Evolutionary conservation across 345 rosid species (phyloP).

Genomic region (Clarkia xantiana): DNA sequence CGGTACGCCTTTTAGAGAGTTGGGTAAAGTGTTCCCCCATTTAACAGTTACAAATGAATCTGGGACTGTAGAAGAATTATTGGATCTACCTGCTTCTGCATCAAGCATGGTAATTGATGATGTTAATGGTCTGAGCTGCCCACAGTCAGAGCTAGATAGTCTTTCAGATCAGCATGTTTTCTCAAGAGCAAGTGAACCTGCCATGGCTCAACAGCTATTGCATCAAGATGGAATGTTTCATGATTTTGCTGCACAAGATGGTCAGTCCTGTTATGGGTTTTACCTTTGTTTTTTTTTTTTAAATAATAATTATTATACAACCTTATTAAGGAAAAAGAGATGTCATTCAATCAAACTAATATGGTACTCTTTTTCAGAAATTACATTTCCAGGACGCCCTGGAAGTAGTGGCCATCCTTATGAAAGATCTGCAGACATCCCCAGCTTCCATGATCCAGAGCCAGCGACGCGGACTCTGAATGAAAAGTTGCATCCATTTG

Average conservation of each 20-base stretch:
- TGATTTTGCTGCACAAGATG: slow-evolving; percentile 37
- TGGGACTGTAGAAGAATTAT: slow-evolving; percentile 20
- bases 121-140: slow-evolving; percentile 11
- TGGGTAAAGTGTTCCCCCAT: slow-evolving; percentile 57
- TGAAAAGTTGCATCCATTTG: slow-evolving; percentile 46
- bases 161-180: slow-evolving; percentile 23
- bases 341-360: not conserved
- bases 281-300: not conserved
- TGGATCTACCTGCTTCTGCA: slow-evolving; percentile 24
- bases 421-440: slow-evolving; percentile 7
- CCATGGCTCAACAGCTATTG: slow-evolving; percentile 20
- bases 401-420: too few relatives aligned
- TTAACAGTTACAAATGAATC: slow-evolving; percentile 23
- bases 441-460: slow-evolving; percentile 3
- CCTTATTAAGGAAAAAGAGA: not conserved
- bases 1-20: slow-evolving; percentile 52
- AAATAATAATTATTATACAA: not conserved
- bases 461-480: slow-evolving; percentile 16
- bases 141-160: slow-evolving; percentile 15
- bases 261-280: slow-evolving; percentile 9
- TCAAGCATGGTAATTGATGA: slow-evolving; percentile 20
- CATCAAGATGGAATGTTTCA: slow-evolving; percentile 26
- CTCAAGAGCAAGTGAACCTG: slow-evolving; percentile 27
- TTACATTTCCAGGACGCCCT: too few relatives aligned
- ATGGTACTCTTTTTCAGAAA: slow-evolving; percentile 20